Percentiles rank a stretch among this genome's conserved stretches.
Conservation (phyloP, 495 filamentous ascomycete species). For the Beverwykella pulmonaria region DNA sequence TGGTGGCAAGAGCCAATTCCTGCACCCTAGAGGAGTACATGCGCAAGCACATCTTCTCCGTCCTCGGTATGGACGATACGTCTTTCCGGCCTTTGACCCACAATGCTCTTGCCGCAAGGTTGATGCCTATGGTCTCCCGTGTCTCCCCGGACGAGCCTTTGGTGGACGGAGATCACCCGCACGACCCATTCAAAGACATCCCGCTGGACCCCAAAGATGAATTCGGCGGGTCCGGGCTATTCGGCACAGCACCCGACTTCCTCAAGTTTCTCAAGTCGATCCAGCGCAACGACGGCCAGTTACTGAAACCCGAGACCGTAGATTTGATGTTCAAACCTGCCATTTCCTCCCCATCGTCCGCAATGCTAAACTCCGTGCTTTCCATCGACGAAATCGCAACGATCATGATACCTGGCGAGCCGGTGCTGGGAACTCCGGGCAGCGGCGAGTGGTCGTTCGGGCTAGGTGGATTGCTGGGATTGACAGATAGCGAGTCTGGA, state of each 20-base stretch:
- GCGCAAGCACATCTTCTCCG: slow-evolving; percentile 50
- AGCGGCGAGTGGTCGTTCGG: slow-evolving; percentile 38
- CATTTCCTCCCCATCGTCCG: slow-evolving; percentile 1
- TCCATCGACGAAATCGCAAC: neutral
- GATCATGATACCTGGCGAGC: neutral
- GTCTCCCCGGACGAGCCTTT: slow-evolving; percentile 15
- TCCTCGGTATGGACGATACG: slow-evolving; percentile 48
- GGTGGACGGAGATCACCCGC: slow-evolving; percentile 40
- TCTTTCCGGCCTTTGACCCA: slow-evolving; percentile 47
- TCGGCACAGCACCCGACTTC: slow-evolving; percentile 53
- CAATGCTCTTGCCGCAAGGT: slow-evolving; percentile 40
- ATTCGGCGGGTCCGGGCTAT: slow-evolving; percentile 59
- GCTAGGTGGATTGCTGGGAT: slow-evolving; percentile 42
- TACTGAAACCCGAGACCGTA: slow-evolving; percentile 50
- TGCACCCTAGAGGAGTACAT: slow-evolving; percentile 51
- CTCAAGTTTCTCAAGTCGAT: slow-evolving; percentile 55
- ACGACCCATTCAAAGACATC: neutral
- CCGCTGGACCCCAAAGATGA: slow-evolving; percentile 40
- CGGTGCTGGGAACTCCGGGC: slow-evolving; percentile 21
- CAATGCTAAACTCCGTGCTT: slow-evolving; percentile 12
- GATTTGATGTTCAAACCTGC: slow-evolving; percentile 55
- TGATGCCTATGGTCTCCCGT: slow-evolving; percentile 12
- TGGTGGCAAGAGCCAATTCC: slow-evolving; percentile 18
- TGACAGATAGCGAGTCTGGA: slow-evolving; percentile 38
- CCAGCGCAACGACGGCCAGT: slow-evolving; percentile 50